Evolutionary conservation across 805 yeast genomes (phyloP).

Genomic region (Nakazawaea pomicola): DNA sequence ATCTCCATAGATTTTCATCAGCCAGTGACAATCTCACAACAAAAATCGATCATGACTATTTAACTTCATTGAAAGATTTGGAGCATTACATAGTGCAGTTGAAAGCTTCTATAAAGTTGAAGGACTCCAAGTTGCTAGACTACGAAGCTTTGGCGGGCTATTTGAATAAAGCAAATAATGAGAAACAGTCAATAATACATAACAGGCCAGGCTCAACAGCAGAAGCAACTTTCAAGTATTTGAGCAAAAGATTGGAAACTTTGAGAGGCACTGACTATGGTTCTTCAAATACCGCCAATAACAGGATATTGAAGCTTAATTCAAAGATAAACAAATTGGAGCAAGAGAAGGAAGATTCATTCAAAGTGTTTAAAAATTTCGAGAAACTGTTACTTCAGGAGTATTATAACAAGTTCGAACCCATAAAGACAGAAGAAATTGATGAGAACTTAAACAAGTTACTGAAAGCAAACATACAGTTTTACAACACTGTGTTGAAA

Average conservation of each 20-base stretch:
- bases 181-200: slow-evolving; percentile 36
- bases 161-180: slow-evolving; percentile 63
- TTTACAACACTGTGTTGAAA: slow-evolving; percentile 61
- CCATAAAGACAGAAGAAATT: slow-evolving; percentile 72
- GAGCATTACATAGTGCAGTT: slow-evolving; percentile 71
- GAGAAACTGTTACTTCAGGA: slow-evolving; percentile 44
- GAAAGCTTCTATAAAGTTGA: slow-evolving; percentile 67
- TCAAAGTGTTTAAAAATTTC: slow-evolving; percentile 39
- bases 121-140: slow-evolving; percentile 89
- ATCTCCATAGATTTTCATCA: slow-evolving; percentile 32
- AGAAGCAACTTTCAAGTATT: slow-evolving; percentile 29
- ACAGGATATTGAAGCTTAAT: slow-evolving; percentile 36
- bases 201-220: slow-evolving; percentile 31
- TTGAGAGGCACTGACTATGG: slow-evolving; percentile 37
- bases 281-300: slow-evolving; percentile 37
- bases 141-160: slow-evolving; percentile 83
- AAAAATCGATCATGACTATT: slow-evolving; percentile 70
- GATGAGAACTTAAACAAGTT: slow-evolving; percentile 64
- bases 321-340: slow-evolving; percentile 37
- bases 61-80: slow-evolving; percentile 79
- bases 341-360: slow-evolving; percentile 37
- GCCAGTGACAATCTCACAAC: slow-evolving; percentile 27
- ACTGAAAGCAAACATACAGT: slow-evolving; percentile 71
- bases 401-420: slow-evolving; percentile 61
- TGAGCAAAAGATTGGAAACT: slow-evolving; percentile 44